Evolutionary conservation across 768 basidiomycete genomes (phyloP).

Genomic region (Strobilomyces dryophilus): DNA sequence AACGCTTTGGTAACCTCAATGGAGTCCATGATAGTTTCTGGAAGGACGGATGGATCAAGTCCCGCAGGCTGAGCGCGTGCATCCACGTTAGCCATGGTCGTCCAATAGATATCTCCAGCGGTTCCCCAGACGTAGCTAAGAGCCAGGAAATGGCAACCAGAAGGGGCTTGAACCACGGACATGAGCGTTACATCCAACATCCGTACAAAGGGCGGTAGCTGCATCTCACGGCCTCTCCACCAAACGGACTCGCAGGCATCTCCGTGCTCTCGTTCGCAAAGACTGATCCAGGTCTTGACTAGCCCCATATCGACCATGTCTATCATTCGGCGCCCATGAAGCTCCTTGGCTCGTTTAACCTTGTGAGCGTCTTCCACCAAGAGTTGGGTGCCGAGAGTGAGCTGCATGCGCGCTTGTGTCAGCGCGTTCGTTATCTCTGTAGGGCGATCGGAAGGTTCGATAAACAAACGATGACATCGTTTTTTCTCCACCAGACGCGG

Average conservation of each 20-base stretch:
- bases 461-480: not conserved
- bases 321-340: not conserved
- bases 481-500: not conserved
- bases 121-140: not conserved
- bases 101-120: not conserved
- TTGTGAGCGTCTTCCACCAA: not conserved
- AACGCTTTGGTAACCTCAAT: not conserved
- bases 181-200: not conserved
- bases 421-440: not conserved
- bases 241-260: not conserved
- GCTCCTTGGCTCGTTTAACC: not conserved
- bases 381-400: not conserved
- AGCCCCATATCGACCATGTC: not conserved
- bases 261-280: not conserved
- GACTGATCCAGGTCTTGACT: not conserved
- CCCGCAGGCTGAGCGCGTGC: not conserved
- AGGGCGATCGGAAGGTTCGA: not conserved
- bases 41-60: not conserved
- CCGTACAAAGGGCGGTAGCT: not conserved
- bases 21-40: not conserved
- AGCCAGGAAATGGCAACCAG: not conserved
- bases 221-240: not conserved
- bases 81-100: not conserved
- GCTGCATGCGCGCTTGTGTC: not conserved
- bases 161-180: not conserved